phyloP scores from a whole-genome alignment of 331 rosid genomes.

The Telfairia occidentalis region DNA sequence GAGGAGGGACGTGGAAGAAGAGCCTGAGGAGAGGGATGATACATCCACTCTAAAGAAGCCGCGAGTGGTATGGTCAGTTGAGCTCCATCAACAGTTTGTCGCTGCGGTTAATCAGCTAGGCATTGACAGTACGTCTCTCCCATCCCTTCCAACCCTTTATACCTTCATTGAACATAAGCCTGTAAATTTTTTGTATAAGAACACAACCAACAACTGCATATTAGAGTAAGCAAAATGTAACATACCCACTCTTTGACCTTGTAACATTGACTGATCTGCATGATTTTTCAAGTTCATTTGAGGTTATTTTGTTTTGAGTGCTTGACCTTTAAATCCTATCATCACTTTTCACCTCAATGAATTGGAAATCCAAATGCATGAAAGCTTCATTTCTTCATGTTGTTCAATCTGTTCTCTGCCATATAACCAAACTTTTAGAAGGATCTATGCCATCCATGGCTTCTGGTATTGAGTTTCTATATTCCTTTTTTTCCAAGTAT shows the following conservation, averaged over 20 bases:
- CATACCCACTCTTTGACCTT: background rate
- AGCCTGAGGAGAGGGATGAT: conserved; percentile 85
- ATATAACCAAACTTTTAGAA: background rate
- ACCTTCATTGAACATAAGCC: background rate
- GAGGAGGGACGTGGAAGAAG: conserved; percentile 90
- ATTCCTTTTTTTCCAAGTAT: background rate
- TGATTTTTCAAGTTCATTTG: background rate
- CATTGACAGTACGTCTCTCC: conserved; percentile 69
- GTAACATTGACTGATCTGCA: background rate
- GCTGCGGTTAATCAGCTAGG: conserved; percentile 93
- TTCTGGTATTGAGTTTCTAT: background rate
- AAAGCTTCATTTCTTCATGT: background rate
- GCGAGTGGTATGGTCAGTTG: conserved; percentile 95
- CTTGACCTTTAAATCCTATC: background rate
- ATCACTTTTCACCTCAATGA: background rate
- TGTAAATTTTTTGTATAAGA: background rate
- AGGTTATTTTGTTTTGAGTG: background rate
- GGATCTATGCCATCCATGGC: background rate
- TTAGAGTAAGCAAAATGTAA: background rate
- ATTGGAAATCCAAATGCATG: background rate
- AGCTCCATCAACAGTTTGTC: conserved; percentile 96
- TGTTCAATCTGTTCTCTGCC: background rate
- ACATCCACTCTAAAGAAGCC: conserved; percentile 82
- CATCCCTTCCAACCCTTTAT: background rate
- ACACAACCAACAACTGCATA: background rate